Conservation (phyloP, 257 asterid genomes). For the Osmanthus fragrans region DNA sequence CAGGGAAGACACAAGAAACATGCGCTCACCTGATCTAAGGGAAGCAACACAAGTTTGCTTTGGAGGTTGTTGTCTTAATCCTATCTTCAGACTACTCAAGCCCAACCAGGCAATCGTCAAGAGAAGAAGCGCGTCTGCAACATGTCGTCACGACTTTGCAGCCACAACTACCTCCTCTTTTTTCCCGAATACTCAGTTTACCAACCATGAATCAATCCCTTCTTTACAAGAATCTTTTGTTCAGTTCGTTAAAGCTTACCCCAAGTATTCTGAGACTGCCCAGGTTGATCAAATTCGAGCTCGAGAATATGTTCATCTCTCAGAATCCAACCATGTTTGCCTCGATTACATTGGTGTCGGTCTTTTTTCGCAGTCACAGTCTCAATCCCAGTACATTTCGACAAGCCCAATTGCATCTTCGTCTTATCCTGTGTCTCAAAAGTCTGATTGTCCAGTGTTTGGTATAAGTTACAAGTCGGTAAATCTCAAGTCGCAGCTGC, state of each 20-base stretch:
- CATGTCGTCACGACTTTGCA: constrained; percentile 55
- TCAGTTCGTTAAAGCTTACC: constrained; percentile 66
- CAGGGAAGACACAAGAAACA: constrained; percentile 16
- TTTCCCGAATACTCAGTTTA: constrained; percentile 67
- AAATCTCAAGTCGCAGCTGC: constrained; percentile 65
- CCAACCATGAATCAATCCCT: constrained; percentile 80
- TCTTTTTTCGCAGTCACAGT: constrained; percentile 74
- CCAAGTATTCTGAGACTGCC: constrained; percentile 60
- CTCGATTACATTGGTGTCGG: constrained; percentile 90
- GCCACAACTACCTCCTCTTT: constrained; percentile 54
- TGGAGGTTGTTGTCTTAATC: constrained; percentile 59
- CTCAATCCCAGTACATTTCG: constrained; percentile 30
- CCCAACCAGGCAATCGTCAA: constrained; percentile 24
- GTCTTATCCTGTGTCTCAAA: constrained; percentile 28
- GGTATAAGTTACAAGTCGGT: constrained; percentile 58
- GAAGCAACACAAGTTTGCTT: constrained; percentile 48
- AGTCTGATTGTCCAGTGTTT: constrained; percentile 49
- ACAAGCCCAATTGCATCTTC: constrained; percentile 25
- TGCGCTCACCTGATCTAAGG: constrained; percentile 47
- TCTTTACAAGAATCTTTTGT: constrained; percentile 58
- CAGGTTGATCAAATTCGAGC: constrained; percentile 68
- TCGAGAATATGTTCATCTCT: constrained; percentile 66
- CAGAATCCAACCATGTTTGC: constrained; percentile 59
- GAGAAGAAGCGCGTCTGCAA: constrained; percentile 52
- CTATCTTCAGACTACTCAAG: constrained; percentile 30